These are phyloP conservation scores for Tagetes patula DNA, from an alignment of 129 eudicot species.

Conservation along the genomic window DNA sequence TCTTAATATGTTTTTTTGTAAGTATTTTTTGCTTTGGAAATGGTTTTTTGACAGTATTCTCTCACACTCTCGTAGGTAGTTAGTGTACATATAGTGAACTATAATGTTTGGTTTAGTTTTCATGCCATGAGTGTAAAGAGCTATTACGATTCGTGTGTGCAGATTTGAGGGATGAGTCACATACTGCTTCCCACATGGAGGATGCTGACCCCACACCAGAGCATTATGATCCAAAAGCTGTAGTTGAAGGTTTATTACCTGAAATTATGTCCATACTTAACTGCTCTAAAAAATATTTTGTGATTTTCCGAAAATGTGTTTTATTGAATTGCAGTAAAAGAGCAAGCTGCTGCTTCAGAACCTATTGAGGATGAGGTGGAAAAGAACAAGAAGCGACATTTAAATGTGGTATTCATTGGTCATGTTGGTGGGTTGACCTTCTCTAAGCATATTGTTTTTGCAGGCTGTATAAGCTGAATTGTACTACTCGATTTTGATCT, in stretches of 20 bases:
- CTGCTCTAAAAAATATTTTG: neutral
- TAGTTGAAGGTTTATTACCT: conserved; percentile 34
- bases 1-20: neutral
- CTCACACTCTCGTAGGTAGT: neutral
- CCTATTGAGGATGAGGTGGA: conserved; percentile 45
- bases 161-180: conserved; percentile 38
- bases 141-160: conserved; percentile 15
- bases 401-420: conserved; percentile 94
- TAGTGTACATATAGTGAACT: neutral
- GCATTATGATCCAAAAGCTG: conserved; percentile 15
- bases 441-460: neutral
- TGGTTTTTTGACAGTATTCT: neutral
- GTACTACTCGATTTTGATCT: neutral
- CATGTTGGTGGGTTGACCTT: conserved; percentile 74
- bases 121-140: neutral
- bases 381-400: conserved; percentile 63
- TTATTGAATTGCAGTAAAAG: conserved; percentile 37
- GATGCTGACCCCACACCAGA: conserved; percentile 21
- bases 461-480: neutral
- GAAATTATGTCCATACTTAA: conserved; percentile 6
- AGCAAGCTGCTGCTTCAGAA: conserved; percentile 42
- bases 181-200: conserved; percentile 26
- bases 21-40: neutral
- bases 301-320: conserved; percentile 1
- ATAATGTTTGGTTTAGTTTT: neutral